Base-by-base conservation (phyloP, 202 grass and related monocot genomes). In the Musa balbisiana region DNA sequence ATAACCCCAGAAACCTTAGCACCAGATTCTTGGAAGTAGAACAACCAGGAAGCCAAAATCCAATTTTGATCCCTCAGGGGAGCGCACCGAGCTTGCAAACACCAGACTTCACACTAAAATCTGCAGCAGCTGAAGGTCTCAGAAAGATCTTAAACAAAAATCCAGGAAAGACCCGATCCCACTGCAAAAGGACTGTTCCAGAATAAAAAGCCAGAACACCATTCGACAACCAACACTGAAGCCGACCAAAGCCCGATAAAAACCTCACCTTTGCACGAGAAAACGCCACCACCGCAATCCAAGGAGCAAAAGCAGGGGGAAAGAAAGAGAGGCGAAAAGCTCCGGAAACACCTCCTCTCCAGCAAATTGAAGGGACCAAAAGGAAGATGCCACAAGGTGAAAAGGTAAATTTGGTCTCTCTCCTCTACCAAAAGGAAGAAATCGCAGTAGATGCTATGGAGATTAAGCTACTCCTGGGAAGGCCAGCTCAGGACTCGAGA, bases 271-370 rank as follows among this genome's bases (percentile, higher is more conserved):
- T 77, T 77, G 13, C 13, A 24, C 59, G 2, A 53, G 74, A 77
- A 77, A 60, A 64, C n/a, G 33, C 33, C 49, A 55, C 52, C 53
- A 24, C 54, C 74, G 53, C 60, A 66, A 77, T 77, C 60, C 59
- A 62, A 76, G 60, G 60, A 65, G 74, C 74, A 21, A 76, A 76
- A 65, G 33, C 20, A 26, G 60, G 74, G 54, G 8, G 3, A 4
- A 19, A 43, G 33, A 43, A 43, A 52, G 72, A 13, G 1, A 15
- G 19, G 58, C 8, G 27, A 56, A 77, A 52, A 23, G 60, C 74
- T 24, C 60, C 49, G 27, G 74, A 77, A 77, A 52, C 51, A 49
- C 55, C 72, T 59, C 21, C 15, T 33, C 54, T 33, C 16, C 13
- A 6, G 27, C 58, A 62, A 26, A 26, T 20, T 23, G 21, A 25